Evolutionary conservation across 106 monocot genomes (phyloP).

Genomic region (Acorus gramineus): DNA sequence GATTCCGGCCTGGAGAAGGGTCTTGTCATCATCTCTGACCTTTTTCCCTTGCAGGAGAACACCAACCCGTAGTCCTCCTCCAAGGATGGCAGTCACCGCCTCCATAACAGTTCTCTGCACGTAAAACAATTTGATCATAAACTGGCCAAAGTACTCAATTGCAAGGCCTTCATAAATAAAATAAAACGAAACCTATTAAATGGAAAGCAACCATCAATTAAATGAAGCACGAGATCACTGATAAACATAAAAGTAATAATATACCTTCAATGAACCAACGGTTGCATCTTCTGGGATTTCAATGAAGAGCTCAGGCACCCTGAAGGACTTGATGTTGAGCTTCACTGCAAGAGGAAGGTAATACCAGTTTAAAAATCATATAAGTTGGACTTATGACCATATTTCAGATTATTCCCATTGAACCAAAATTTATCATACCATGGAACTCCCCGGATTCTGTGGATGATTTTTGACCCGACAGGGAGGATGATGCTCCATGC

Average conservation of each 20-base stretch:
- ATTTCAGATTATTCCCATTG: too few relatives aligned
- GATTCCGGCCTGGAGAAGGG: slow-evolving; percentile 37
- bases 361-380: too few relatives aligned
- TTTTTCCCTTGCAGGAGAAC: slow-evolving; percentile 46
- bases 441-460: slow-evolving; percentile 16
- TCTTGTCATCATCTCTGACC: slow-evolving; percentile 41
- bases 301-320: slow-evolving; percentile 16
- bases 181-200: too few relatives aligned
- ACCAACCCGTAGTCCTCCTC: slow-evolving; percentile 31
- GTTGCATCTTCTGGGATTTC: slow-evolving; percentile 24
- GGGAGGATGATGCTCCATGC: slow-evolving; percentile 10
- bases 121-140: background rate
- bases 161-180: too few relatives aligned
- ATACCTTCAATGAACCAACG: slow-evolving; percentile 24
- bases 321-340: slow-evolving; percentile 20
- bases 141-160: too few relatives aligned
- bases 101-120: slow-evolving; percentile 27
- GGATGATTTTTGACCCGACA: slow-evolving; percentile 9
- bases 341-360: slow-evolving; percentile 9
- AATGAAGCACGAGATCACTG: too few relatives aligned
- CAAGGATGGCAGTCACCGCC: slow-evolving; percentile 36
- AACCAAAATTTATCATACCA: slow-evolving; percentile 10
- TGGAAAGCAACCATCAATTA: too few relatives aligned
- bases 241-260: too few relatives aligned
- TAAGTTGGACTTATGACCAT: too few relatives aligned